phyloP scores from a whole-genome alignment of 768 basidiomycete genomes.

The Mycena filopes region DNA sequence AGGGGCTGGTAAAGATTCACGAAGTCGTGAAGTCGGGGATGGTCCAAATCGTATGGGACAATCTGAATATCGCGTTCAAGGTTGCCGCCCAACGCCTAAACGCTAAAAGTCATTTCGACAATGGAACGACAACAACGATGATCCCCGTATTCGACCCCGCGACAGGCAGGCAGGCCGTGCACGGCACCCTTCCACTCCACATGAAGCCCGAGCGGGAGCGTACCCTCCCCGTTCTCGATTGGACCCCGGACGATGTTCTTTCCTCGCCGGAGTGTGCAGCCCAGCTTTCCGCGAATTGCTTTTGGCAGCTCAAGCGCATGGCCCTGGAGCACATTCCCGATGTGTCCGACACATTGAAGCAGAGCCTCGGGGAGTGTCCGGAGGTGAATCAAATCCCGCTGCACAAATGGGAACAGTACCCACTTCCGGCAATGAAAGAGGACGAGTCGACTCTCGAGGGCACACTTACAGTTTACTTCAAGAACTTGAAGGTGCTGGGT shows the following conservation, averaged over 20 bases:
- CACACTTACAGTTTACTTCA: background rate
- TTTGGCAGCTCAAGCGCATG: constrained; percentile 15
- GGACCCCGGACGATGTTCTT: background rate
- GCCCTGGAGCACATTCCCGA: constrained; percentile 20
- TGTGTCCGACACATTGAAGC: constrained; percentile 4
- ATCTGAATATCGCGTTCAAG: constrained; percentile 41
- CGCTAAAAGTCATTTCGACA: constrained; percentile 41
- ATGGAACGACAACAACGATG: constrained; percentile 41
- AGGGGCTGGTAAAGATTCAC: constrained; percentile 23
- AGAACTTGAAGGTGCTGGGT: constrained; percentile 16
- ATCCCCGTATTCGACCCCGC: constrained; percentile 33
- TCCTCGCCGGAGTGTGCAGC: constrained; percentile 4
- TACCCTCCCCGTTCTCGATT: constrained; percentile 15
- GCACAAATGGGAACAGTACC: constrained; percentile 31
- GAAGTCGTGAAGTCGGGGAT: constrained; percentile 30
- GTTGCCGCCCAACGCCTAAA: constrained; percentile 37
- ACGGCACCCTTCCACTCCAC: constrained; percentile 14
- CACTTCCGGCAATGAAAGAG: constrained; percentile 31
- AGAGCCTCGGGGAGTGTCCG: background rate
- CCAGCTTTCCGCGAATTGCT: background rate
- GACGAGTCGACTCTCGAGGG: constrained; percentile 33
- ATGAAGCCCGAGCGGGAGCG: constrained; percentile 14
- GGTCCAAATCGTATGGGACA: constrained; percentile 40
- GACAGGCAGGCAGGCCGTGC: constrained; percentile 22
- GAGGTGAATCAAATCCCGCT: constrained; percentile 21